These are phyloP conservation scores for Colletotrichum endophyticum DNA, from an alignment of 2,329 filamentous ascomycete species.

Conservation along the genomic window DNA sequence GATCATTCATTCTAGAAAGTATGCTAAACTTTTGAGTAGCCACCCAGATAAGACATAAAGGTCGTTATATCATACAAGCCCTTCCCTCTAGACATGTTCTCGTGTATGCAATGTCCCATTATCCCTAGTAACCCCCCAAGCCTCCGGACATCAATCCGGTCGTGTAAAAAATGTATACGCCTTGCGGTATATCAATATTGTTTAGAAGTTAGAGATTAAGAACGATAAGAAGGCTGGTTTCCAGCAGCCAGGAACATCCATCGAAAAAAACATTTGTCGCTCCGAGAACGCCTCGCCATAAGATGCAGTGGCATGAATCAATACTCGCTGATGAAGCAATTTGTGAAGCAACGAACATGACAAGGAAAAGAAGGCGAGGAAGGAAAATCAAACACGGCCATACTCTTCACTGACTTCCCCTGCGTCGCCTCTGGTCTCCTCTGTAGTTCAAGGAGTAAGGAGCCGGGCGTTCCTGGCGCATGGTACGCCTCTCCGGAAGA, in stretches of 20 bases:
- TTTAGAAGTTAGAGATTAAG: conserved; percentile 4
- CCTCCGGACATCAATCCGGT: background rate
- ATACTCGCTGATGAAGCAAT: background rate
- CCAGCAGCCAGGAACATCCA: conserved; percentile 1
- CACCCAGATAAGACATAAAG: background rate
- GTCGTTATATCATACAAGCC: background rate
- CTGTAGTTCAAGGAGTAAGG: conserved; percentile 14
- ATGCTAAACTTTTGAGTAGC: background rate
- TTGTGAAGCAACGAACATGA: background rate
- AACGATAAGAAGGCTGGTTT: background rate
- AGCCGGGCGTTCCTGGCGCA: conserved; percentile 12
- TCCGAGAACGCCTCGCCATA: conserved; percentile 11
- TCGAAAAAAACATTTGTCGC: background rate
- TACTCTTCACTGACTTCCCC: conserved; percentile 2
- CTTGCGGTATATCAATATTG: background rate
- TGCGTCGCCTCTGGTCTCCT: conserved; percentile 6
- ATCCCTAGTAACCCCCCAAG: background rate
- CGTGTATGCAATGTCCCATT: background rate
- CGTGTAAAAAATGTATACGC: background rate
- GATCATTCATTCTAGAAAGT: background rate
- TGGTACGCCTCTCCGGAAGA: conserved; percentile 10
- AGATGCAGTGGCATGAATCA: background rate
- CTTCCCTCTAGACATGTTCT: background rate
- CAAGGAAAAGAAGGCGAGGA: background rate
- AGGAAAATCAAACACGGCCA: background rate